These are phyloP conservation scores for Monilinia fructicola DNA, from an alignment of 2,329 filamentous ascomycete genomes.

Conservation along the genomic window DNA sequence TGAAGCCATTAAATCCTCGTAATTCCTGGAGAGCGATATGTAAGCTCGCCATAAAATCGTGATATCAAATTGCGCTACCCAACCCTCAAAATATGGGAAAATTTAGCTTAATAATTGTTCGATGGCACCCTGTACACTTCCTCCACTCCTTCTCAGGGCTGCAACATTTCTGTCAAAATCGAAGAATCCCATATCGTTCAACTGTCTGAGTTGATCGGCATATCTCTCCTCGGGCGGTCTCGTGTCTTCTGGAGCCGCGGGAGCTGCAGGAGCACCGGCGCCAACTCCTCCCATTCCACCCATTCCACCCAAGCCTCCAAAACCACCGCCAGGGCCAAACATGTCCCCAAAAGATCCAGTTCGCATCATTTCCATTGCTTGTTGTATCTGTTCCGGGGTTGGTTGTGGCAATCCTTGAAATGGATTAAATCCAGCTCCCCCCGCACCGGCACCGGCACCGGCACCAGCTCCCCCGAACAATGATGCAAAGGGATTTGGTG, in stretches of 20 bases:
- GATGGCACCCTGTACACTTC: constrained; percentile 89
- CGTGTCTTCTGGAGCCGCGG: constrained; percentile 73
- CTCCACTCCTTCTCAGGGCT: constrained; percentile 82
- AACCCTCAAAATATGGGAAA: not conserved
- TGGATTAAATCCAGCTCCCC: constrained; percentile 38
- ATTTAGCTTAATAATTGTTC: constrained; percentile 61
- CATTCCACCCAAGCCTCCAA: constrained; percentile 20
- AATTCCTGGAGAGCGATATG: constrained; percentile 3
- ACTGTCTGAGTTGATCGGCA: constrained; percentile 81
- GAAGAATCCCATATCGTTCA: constrained; percentile 99
- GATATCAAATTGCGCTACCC: constrained; percentile 8
- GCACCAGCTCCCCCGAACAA: constrained; percentile 54
- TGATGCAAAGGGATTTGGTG: constrained; percentile 66
- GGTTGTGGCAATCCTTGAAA: constrained; percentile 49
- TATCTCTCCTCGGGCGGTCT: constrained; percentile 93
- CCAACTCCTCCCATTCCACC: constrained; percentile 41
- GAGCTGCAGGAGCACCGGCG: constrained; percentile 49
- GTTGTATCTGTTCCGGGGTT: constrained; percentile 56
- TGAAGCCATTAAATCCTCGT: constrained; percentile 8
- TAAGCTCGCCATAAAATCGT: not conserved
- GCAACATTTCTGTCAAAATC: constrained; percentile 93
- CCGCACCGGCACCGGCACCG: constrained; percentile 32
- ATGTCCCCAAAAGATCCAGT: constrained; percentile 33
- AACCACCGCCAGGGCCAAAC: constrained; percentile 27
- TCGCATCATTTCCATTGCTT: constrained; percentile 49